Evolutionary conservation across 352 stramenopile genomes (phyloP).

Genomic region (Aphanomyces cochlioides): DNA sequence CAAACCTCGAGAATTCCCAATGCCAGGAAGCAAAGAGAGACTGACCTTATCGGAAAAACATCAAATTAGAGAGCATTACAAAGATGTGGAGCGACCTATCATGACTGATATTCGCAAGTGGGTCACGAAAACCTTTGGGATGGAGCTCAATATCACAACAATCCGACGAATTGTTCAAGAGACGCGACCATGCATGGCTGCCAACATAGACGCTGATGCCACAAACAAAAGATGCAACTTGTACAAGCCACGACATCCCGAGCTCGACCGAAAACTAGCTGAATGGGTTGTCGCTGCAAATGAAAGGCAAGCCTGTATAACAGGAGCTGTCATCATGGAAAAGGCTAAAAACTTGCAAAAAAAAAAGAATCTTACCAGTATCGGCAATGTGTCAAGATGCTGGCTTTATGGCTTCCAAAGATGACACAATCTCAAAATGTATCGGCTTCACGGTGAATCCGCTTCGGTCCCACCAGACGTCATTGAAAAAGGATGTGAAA

Average conservation of each 20-base stretch:
- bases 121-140: too few species aligned
- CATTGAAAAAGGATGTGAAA: not conserved
- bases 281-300: slow-evolving; percentile 5
- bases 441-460: slow-evolving; percentile 11
- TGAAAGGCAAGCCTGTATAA: not conserved
- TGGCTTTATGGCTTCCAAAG: not conserved
- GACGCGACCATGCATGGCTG: not conserved
- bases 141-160: not conserved
- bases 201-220: not conserved
- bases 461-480: not conserved
- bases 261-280: not conserved
- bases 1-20: too few species aligned
- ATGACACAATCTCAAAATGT: not conserved
- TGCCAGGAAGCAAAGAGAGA: too few species aligned
- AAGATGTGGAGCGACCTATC: too few species aligned
- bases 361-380: not conserved
- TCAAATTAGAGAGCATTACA: too few species aligned
- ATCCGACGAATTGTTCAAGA: not conserved
- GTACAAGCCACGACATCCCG: not conserved
- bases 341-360: not conserved
- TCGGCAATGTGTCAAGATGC: not conserved
- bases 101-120: too few species aligned
- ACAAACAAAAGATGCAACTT: not conserved
- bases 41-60: too few species aligned
- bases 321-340: not conserved